Base-by-base conservation (phyloP, 495 filamentous ascomycete species). In the Thermothielavioides terrestris region DNA sequence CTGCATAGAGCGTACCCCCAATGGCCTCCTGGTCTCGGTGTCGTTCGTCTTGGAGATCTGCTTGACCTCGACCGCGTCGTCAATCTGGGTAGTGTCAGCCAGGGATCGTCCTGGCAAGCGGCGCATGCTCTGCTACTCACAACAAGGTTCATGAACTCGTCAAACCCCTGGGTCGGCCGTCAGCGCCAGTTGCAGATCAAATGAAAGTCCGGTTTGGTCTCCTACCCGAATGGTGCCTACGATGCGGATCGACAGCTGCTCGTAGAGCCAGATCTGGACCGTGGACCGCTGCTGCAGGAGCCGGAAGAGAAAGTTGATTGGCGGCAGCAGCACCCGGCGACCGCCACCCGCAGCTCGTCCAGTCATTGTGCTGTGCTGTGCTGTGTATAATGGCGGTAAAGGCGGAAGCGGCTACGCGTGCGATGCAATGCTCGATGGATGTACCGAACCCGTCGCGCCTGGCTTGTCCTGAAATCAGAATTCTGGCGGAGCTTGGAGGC, bases 101-200 rank as follows among this genome's bases (percentile, higher is more conserved):
- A 42, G 30, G 30, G 9, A 10, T 18, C 15, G n/a, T 15, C 26
- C 35, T 15, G 10, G 18, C 28, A 8, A 4, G 22, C 17, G 6
- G 20, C 1, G 49, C 8, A 22, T 8, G 41, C 23, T 32, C 41
- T 26, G 39, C n/a, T 81, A 65, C 94, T 88, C 43, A 97, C 78
- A 27, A 97, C 92, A 35, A 98, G 76, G 68, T 98, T 98, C 94
- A 98, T 97, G 70, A 96, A 98, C 66, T 98, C 92, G 67, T 98
- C 92, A 55, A 98, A 65, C 5, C 62, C 62, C 63, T 67, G 34
- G 6, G 42, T 9, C 14, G 4, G 4, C 31, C 21, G 42, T 27
- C 42, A 42, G n/a, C n/a, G 22, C 22, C 23, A 12, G 6, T 38
- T 10, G 11, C 2, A 21, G 10, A 1, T 8, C 34, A 10, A 21